Evolutionary conservation across 1,284 basidiomycete species (phyloP).

Genomic region (Spongiforma sp.): DNA sequence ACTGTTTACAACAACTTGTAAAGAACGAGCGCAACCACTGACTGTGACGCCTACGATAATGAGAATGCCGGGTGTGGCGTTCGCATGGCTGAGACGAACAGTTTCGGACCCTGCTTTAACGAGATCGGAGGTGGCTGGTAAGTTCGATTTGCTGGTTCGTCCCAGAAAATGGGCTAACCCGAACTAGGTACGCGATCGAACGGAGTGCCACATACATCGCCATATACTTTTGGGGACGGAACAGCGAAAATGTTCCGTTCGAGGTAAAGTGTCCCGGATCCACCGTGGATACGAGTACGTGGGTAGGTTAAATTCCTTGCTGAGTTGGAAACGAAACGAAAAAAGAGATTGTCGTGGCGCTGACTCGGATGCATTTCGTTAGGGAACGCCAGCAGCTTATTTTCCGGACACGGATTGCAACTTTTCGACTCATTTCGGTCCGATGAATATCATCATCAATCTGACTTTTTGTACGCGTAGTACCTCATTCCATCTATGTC

Average conservation of each 20-base stretch:
- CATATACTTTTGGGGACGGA: conserved; percentile 35
- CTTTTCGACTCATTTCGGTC: conserved; percentile 22
- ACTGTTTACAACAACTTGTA: too few relatives aligned
- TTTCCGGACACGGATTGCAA: conserved; percentile 25
- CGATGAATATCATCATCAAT: conserved; percentile 30
- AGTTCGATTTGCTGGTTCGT: not conserved
- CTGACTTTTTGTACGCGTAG: conserved; percentile 36
- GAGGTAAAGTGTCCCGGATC: conserved; percentile 17
- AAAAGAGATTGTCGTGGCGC: too few relatives aligned
- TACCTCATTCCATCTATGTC: not conserved
- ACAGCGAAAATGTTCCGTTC: conserved; percentile 18
- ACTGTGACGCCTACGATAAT: conserved; percentile 62
- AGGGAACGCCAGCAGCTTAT: conserved; percentile 29
- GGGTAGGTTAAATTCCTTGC: too few relatives aligned
- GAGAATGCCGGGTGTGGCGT: conserved; percentile 72
- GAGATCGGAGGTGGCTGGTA: conserved; percentile 64
- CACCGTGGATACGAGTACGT: conserved; percentile 25
- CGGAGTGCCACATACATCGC: conserved; percentile 16
- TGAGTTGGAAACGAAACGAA: not conserved
- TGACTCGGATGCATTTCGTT: not conserved
- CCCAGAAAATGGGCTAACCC: not conserved
- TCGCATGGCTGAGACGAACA: conserved; percentile 44
- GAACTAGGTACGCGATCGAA: conserved; percentile 32
- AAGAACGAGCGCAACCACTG: conserved; percentile 44
- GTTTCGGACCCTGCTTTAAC: conserved; percentile 69